phyloP scores from a whole-genome alignment of 2,329 filamentous ascomycete genomes.

The Fusarium austroafricanum region DNA sequence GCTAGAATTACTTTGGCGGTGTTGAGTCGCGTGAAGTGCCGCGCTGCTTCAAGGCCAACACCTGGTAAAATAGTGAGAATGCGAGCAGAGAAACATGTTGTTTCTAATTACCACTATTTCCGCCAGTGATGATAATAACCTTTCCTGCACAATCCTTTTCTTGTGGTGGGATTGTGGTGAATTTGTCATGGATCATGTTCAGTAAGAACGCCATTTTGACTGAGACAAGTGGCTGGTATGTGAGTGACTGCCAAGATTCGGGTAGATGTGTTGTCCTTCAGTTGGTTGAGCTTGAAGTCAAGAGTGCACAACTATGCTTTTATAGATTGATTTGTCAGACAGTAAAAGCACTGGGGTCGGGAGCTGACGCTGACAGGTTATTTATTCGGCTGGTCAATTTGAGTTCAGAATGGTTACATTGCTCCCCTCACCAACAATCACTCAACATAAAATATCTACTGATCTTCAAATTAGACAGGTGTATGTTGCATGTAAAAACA shows the following conservation, averaged over 20 bases:
- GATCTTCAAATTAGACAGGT: background rate
- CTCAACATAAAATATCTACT: background rate
- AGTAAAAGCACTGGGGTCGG: background rate
- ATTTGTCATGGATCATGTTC: constrained; percentile 25
- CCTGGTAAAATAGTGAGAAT: constrained; percentile 36
- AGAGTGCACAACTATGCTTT: background rate
- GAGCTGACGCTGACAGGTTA: background rate
- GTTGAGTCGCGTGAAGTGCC: constrained; percentile 54
- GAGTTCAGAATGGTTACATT: background rate
- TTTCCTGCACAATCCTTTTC: constrained; percentile 50
- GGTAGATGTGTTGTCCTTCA: background rate
- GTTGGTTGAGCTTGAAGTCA: background rate
- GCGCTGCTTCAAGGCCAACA: constrained; percentile 56
- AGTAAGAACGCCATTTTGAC: constrained; percentile 10
- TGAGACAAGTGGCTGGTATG: background rate
- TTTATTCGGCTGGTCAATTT: background rate
- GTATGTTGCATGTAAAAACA: background rate
- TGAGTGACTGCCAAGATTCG: background rate
- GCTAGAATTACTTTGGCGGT: constrained; percentile 58
- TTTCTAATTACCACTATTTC: constrained; percentile 48
- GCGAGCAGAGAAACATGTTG: background rate
- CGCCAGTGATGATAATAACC: constrained; percentile 57
- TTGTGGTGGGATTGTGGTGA: constrained; percentile 48
- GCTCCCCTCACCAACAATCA: background rate
- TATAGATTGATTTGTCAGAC: background rate